phyloP scores from a whole-genome alignment of 768 basidiomycete genomes.

The Kwoniella sp. region DNA sequence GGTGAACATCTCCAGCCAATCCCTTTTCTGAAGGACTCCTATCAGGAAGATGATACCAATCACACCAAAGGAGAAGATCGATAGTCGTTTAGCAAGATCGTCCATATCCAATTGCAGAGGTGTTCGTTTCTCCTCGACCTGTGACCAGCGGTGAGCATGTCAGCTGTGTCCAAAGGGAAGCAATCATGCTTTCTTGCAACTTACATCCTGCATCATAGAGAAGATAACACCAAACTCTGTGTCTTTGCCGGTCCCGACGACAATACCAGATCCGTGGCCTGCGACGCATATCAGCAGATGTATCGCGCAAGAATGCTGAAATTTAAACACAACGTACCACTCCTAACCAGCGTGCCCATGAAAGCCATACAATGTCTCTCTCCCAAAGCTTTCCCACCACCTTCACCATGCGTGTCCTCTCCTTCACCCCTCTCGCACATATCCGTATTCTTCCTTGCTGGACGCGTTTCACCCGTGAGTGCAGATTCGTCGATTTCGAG shows the following conservation, averaged over 20 bases:
- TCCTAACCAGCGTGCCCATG: conserved; percentile 93
- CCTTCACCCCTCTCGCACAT: conserved; percentile 59
- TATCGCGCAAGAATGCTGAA: no score
- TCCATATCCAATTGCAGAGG: conserved; percentile 94
- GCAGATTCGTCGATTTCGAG: conserved; percentile 95
- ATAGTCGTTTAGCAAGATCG: conserved; percentile 89
- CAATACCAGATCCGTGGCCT: conserved; percentile 82
- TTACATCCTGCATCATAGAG: conserved; percentile 95
- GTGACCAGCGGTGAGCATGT: no score
- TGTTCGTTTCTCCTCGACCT: conserved; percentile 84
- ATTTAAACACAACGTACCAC: no score
- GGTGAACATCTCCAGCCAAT: conserved; percentile 98
- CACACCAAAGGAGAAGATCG: conserved; percentile 85
- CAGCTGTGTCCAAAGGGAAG: background rate
- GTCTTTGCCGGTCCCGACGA: conserved; percentile 78
- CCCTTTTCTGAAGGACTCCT: conserved; percentile 78
- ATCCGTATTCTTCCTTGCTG: conserved; percentile 68
- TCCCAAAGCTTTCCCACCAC: conserved; percentile 63
- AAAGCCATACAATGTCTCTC: conserved; percentile 86
- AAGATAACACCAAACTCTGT: conserved; percentile 97
- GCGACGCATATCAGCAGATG: conserved; percentile 13
- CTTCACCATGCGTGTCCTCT: conserved; percentile 57
- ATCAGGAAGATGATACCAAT: conserved; percentile 92
- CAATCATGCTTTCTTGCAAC: conserved; percentile 33
- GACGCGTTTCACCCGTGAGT: conserved; percentile 86